Evolutionary conservation across 1,139 yeast genomes (phyloP), one percentile per base, ranked within the genome.

Genomic region (Kurtzmaniella quercitrusa): DNA sequence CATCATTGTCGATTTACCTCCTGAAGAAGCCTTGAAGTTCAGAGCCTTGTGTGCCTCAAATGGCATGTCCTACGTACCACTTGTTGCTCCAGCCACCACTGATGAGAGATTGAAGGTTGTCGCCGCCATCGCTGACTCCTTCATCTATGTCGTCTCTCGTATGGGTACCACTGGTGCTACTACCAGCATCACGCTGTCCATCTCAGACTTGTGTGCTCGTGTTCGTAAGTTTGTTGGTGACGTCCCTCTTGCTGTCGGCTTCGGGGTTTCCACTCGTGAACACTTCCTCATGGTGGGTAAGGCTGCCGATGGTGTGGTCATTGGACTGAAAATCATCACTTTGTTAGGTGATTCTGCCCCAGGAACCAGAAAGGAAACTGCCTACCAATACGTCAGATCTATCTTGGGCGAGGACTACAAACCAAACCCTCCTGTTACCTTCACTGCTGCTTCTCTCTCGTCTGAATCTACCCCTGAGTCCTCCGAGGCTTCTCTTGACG

Each of bases 101-200:
- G 91, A 91, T 60, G 94, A 85, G 47, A 81, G 98, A 58, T 77
- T 93, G 54, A 77, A 79, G 56, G 71, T 85, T 24, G 75, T 93
- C 59, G 83, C 93, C 14, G 77, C 79, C 48, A 87, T 93, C 53
- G 96, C 98, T 18, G 97, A 91, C 61, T 86, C 97, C 1, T 93
- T 93, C 65, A 85, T 93, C 48, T 93, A 93, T 57, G 98, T 93
- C 39, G 98, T 93, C 17, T 89, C 97, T 8, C 80, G 95, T 63
- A 93, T 93, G 98, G 97, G 98, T 51, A 85, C 96, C 44, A 93
- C 99, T 33, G 98, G 99, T 61, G 94, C 95, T 25, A 70, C 82
- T 18, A 74, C 79, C 14, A 66, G 78, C 34, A 82, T 93, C 42
- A 78, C 86, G 37, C 60, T 71, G 6, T 84, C 84, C 51, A 77